Evolutionary conservation across 169 alveolate species (phyloP).

Genomic region (Perkinsus marinus): DNA sequence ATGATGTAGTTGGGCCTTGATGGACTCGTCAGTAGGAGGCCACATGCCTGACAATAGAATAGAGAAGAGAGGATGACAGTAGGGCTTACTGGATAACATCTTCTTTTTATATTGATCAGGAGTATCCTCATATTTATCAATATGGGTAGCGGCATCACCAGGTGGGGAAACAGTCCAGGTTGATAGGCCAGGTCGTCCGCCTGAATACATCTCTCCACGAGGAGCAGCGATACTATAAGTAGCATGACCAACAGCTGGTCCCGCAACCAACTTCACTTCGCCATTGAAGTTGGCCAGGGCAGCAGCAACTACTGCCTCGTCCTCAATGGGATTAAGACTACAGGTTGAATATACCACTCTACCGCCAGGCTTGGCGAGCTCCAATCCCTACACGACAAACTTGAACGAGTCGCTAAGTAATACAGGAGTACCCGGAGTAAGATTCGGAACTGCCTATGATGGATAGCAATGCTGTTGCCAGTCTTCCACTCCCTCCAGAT

Average conservation of each 20-base stretch:
- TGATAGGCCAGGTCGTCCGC: not conserved
- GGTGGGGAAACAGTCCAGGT: not conserved
- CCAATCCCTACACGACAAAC: conserved; percentile 45
- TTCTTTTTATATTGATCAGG: conserved; percentile 23
- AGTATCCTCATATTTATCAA: conserved; percentile 2
- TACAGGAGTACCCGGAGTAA: not conserved
- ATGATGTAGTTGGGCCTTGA: conserved; percentile 22
- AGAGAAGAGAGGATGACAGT: conserved; percentile 17
- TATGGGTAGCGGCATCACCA: not conserved
- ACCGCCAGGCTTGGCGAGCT: conserved; percentile 70
- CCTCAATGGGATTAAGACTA: conserved; percentile 80
- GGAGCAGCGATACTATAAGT: conserved; percentile 4
- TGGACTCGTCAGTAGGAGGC: conserved; percentile 27
- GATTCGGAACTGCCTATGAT: conserved; percentile 42
- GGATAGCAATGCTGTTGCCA: conserved; percentile 60
- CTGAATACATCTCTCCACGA: not conserved
- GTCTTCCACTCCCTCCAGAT: conserved; percentile 72
- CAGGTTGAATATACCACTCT: conserved; percentile 79
- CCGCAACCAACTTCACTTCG: conserved; percentile 8
- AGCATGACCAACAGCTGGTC: conserved; percentile 44
- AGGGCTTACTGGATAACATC: not conserved
- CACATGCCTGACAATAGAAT: conserved; percentile 23
- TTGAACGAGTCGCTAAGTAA: not conserved
- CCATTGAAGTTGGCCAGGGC: conserved; percentile 1
- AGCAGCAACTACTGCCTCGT: conserved; percentile 81